Base-by-base conservation (phyloP, 2,329 filamentous ascomycete species). In the Pyrenophora graminea region DNA sequence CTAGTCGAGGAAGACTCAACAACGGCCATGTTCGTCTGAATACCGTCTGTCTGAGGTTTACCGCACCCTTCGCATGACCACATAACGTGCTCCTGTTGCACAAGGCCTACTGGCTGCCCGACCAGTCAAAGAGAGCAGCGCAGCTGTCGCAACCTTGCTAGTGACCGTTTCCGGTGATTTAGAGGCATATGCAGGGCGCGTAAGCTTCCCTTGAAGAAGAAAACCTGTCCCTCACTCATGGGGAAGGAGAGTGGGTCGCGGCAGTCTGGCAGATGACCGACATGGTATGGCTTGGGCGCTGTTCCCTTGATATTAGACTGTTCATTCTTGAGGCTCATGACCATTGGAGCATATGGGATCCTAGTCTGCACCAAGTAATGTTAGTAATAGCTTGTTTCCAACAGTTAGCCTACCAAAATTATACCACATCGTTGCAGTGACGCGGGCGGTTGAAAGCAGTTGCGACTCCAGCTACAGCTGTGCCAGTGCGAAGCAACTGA, bases 191-290 rank as follows among this genome's bases (percentile, higher is more conserved):
- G 30, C 38, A 45, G 43, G 21, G 45, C 25, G 21, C 25, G 31
- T 21, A 8, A 44, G 23, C 2, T 17, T 33, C n/a, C 13, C 21
- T 13, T 15, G 32, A 30, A 30, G 17, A 21, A 38, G 21, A 31
- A 32, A 23, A 38, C 17, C 18, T 19, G 25, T 36, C 27, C 30
- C 2, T 15, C 27, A 30, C 41, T 39, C 30, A 30, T 38, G 39
- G 18, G 45, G 13, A 19, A 43, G 32, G 42, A 39, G 15, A 42
- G 18, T 15, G 37, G 33, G 15, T 45, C 6, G 18, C 25, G 8
- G 23, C 53, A 55, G 19, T 30, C 45, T 18, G 8, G 23, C 53
- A 55, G 19, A 33, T 48, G 49, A 55, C 53, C 30, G 10, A 10
- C 25, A 13, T 39, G 27, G 27, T 18, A 48, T 40, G 21, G 31